Base-by-base conservation (phyloP, 306 rosid genomes). In the Vigna radiata region DNA sequence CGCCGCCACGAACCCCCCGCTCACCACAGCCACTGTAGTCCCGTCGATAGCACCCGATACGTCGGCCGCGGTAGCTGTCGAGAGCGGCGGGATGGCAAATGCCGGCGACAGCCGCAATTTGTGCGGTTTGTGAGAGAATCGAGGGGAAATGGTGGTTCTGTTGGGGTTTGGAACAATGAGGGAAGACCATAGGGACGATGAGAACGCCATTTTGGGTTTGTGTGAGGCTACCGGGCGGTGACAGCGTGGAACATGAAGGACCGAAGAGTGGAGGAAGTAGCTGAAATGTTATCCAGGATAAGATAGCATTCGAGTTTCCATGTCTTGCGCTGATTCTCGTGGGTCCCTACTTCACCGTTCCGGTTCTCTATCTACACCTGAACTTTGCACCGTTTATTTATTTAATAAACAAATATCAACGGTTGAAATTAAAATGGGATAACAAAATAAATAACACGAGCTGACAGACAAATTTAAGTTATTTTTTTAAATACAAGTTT, bases 1-100 rank as follows among this genome's bases (percentile, higher is more conserved):
- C 0, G 95, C 93, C 1, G 98, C 97, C 0, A 90, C 87, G 1
- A 92, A 90, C 5, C 97, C 86, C 1, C 97, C 96, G 3, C 93
- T 87, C 16, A 95, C 71, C 0, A 86, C 96, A 14, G 98, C 97
- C 23, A 92, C 52, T 2, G 96, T 87, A 13, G 96, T 77, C 15
- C 92, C 83, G 81, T 95, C 96, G 27, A 95, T 79, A 25, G 79
- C 78, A 61, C 85, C 88, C 69, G 87, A 6, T 1, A 89, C 87
- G 15, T 89, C 90, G 5, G 88, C 77, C 50, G 90, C 79, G 19
- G 90, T 80, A 18, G 89, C 83, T 15, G 90, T 81, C 1, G 92
- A 86, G 61, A 88, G 85, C 0, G 96, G 96, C 0, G 90, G 92
- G 12, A 90, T 74, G 86, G 90, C 88, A 76, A 76, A 86, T 67